Evolutionary conservation across 1,139 yeast species (phyloP).

Genomic region (Scheffersomyces cryptocercus): DNA sequence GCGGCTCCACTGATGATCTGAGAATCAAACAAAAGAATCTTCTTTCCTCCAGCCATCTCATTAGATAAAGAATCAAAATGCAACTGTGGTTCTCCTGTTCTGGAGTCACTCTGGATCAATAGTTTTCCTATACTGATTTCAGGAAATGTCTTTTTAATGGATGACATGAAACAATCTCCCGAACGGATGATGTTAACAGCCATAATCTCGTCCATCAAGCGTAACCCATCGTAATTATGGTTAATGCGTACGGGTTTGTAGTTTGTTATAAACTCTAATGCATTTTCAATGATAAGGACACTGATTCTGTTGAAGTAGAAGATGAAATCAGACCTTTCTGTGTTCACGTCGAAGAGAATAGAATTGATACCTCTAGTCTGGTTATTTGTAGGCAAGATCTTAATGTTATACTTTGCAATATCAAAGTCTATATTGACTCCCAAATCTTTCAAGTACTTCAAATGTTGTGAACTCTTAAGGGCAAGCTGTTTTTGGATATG

Average conservation of each 20-base stretch:
- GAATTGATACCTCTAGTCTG: conserved; percentile 77
- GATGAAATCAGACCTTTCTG: conserved; percentile 74
- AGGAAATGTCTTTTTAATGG: conserved; percentile 74
- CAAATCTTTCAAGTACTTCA: conserved; percentile 56
- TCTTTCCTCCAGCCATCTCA: conserved; percentile 27
- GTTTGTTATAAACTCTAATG: conserved; percentile 51
- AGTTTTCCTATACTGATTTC: conserved; percentile 79
- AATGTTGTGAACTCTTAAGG: conserved; percentile 64
- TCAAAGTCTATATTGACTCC: conserved; percentile 43
- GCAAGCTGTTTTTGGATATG: conserved; percentile 77
- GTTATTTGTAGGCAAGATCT: conserved; percentile 55
- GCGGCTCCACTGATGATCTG: conserved; percentile 94
- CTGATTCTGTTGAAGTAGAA: conserved; percentile 85
- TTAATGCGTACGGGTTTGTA: conserved; percentile 22
- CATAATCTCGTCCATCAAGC: conserved; percentile 49
- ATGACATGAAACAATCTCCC: conserved; percentile 87
- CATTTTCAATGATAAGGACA: conserved; percentile 63
- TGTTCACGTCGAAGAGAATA: conserved; percentile 55
- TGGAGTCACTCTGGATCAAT: conserved; percentile 81
- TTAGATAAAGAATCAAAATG: conserved; percentile 73
- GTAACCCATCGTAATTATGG: conserved; percentile 38
- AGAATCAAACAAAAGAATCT: conserved; percentile 76
- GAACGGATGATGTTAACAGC: conserved; percentile 85
- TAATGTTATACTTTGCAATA: conserved; percentile 30
- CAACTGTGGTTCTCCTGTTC: conserved; percentile 91